Base-by-base conservation (phyloP, 352 stramenopile genomes). In the Globisporangium orthogonon region DNA sequence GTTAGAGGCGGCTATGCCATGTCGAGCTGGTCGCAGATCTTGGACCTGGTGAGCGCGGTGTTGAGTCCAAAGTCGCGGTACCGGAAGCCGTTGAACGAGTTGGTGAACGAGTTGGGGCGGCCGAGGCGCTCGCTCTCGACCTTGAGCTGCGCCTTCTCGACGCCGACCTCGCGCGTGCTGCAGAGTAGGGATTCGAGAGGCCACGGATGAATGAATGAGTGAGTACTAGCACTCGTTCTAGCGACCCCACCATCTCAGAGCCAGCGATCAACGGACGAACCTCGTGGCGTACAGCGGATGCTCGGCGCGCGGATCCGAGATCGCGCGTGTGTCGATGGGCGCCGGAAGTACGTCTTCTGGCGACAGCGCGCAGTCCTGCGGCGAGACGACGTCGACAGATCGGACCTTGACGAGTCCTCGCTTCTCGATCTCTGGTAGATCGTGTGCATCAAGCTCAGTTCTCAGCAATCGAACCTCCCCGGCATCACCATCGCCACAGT, bases 1-100 rank as follows among this genome's bases (percentile, higher is more conserved):
- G 23, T 43, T 4, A 14, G 14, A 9, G 13, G 31, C 9, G 40
- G 43, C 43, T 63, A 58, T 23, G 50, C 52, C 31, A 53, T n/a
- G 43, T 91, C 75, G 29, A 93, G 71, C 54, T 89, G 75, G 53
- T 90, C 80, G 63, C 70, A 84, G 71, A 93, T 91, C 44, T 76
- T 78, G 4, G 83, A 93, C 61, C 81, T 87, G 55, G 80, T 89
- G 60, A 93, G 71, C 33, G 78, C 75, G 40, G 80, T 93, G 64
- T 90, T 90, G 10, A 93, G 68, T 1, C 83, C 83, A 58, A 86
- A 91, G 67, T 93, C 81, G 31, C 83, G 78, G 67, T 88, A 93
- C 30, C 74, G 83, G 52, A 93, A 91, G 31, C 83, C 83, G 61
- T 93, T 89, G 69, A 93, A 93, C n/a, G 83, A 88, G 28, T 70